Base-by-base conservation (phyloP, 2,329 filamentous ascomycete species). In the Neofusicoccum kwambonambiense region DNA sequence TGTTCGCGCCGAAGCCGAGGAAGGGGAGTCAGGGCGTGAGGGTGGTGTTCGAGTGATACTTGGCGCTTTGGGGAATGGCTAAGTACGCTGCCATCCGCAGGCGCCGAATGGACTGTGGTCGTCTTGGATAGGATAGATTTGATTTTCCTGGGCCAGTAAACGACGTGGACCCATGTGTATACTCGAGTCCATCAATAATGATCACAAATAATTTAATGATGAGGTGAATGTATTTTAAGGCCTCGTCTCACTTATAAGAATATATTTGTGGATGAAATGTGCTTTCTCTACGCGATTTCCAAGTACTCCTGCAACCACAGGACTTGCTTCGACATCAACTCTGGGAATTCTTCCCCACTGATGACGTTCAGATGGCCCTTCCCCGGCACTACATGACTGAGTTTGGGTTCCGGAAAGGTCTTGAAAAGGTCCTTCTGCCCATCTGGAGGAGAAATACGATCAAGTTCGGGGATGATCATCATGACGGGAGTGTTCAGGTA, bases 341-440 rank as follows among this genome's bases (percentile, higher is more conserved):
- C 13, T 4, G 50, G 6, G 37, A 64, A n/a, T 4, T 67, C 62
- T 13, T 71, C 67, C 17, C 72, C 73, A 64, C 58, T 67, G 15
- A 72, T 56, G 19, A 75, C 67, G 56, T 71, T 66, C 39, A 74
- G 42, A 67, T 75, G 73, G 3, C 67, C 72, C 56, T 68, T 72
- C 6, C 68, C 72, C 2, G 63, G 47, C 15, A 67, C 70, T 42
- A 74, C 17, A 61, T 69, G 62, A 45, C 67, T 22, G 45, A 63
- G 60, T 62, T 75, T 75, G 2, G 70, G 71, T 1, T 61, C 67
- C 15, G 60, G 17, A 3, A 75, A 52, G 3, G 19, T 62, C 11
- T 72, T 64, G 50, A 69, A 71, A 9, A 68, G 54, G 49, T 57
- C 66, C 8, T 66, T 64, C 58, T 75, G 73, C 19, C 62, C 65